Conservation (phyloP, 805 yeast genomes). For the Wickerhamomyces pijperi region DNA sequence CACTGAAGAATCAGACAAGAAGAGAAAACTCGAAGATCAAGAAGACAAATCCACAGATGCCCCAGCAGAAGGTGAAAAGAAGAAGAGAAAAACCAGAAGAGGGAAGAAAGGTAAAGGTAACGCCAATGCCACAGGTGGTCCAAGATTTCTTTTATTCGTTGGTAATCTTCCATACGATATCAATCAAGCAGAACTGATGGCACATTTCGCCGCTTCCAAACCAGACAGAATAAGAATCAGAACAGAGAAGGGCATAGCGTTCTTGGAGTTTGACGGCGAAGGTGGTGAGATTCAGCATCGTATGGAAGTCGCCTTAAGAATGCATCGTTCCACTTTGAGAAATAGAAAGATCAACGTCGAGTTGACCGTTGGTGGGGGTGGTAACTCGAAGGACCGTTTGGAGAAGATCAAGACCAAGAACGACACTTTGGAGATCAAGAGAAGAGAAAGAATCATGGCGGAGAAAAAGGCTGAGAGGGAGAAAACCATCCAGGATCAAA, state of each 20-base stretch:
- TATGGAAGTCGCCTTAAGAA: conserved; percentile 74
- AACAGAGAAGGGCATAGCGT: conserved; percentile 83
- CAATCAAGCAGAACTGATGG: conserved; percentile 46
- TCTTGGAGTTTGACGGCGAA: conserved; percentile 63
- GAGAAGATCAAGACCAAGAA: conserved; percentile 74
- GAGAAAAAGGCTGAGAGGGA: conserved; percentile 29
- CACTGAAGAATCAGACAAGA: conserved; percentile 18
- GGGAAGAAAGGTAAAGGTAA: conserved; percentile 74
- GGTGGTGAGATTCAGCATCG: conserved; percentile 54
- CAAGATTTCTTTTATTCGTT: conserved; percentile 73
- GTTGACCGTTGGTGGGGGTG: conserved; percentile 97
- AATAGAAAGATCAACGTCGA: conserved; percentile 86
- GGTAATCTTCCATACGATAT: conserved; percentile 80
- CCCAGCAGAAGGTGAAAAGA: conserved; percentile 1
- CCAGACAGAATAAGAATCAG: conserved; percentile 77
- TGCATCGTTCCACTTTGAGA: conserved; percentile 66
- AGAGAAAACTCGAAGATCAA: conserved; percentile 12
- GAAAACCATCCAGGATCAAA: conserved; percentile 10
- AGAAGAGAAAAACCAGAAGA: conserved; percentile 48
- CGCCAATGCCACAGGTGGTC: conserved; percentile 37
- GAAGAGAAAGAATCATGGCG: conserved; percentile 43
- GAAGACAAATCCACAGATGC: conserved; percentile 12
- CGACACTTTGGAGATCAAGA: conserved; percentile 59
- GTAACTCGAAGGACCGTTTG: conserved; percentile 60
- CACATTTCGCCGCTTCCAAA: conserved; percentile 61